phyloP scores from a whole-genome alignment of 208 protist genomes.

The Porcisia hertigi region DNA sequence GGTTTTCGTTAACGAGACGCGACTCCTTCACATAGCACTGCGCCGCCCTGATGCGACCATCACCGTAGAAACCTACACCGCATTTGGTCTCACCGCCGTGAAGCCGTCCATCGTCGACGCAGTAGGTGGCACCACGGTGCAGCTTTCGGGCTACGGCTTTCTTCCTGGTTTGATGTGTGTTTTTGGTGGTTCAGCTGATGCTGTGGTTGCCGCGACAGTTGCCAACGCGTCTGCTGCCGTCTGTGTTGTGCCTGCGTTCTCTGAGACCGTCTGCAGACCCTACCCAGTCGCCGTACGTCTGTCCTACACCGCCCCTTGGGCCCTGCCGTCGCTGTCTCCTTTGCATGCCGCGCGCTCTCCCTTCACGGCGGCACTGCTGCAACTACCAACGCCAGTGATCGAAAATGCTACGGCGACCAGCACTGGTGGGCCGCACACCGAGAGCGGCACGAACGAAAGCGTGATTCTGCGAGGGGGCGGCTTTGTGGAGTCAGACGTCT shows the following conservation, averaged over 20 bases:
- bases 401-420: neutral
- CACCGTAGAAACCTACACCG: slow-evolving; percentile 12
- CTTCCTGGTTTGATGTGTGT: neutral
- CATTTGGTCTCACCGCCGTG: neutral
- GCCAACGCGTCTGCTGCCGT: neutral
- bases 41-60: slow-evolving; percentile 4
- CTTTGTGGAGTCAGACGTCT: neutral
- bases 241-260: slow-evolving; percentile 33
- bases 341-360: slow-evolving; percentile 11
- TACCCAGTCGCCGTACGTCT: slow-evolving; percentile 33
- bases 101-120: slow-evolving; percentile 2
- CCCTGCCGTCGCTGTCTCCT: slow-evolving; percentile 5
- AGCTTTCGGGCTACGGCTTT: slow-evolving; percentile 1
- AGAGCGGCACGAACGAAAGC: neutral
- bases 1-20: neutral
- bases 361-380: neutral
- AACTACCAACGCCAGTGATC: neutral
- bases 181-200: neutral
- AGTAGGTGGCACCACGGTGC: neutral
- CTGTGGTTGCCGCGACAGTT: neutral
- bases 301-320: slow-evolving; percentile 9
- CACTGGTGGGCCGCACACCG: neutral
- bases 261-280: slow-evolving; percentile 58
- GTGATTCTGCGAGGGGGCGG: neutral
- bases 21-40: slow-evolving; percentile 6